Base-by-base conservation (phyloP, 2,329 filamentous ascomycete genomes). In the Ilyonectria sp. region DNA sequence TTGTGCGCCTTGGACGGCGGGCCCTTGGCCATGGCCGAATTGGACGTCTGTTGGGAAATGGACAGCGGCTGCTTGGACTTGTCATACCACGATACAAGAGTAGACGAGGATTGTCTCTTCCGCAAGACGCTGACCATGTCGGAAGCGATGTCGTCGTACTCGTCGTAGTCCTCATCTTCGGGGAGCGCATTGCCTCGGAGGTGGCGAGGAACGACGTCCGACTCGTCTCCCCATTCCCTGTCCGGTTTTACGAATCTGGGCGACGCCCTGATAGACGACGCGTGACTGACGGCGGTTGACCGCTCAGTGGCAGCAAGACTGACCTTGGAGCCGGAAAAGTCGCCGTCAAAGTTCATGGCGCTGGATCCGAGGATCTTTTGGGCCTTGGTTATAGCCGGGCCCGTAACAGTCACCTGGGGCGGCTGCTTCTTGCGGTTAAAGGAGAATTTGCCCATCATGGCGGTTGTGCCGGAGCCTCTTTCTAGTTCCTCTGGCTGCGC, bases 11-110 rank as follows among this genome's bases (percentile, higher is more conserved):
- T 88, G 50, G 80, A 74, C 0, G 87, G 86, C 6, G 85, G 75
- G 4, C 86, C 87, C 71, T 87, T 89, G 23, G 87, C 86, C 84
- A 90, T 89, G 66, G 87, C 85, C 1, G 87, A 88, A 49, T 82
- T 85, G 0, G 87, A 89, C 0, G 88, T 89, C 74, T 90, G 87
- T 72, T 89, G 87, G 1, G 87, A 88, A 67, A 89, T 85, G n/a
- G 86, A 82, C 6, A 89, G 81, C 11, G 87, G 86, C 54, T 87
- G 82, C 72, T 87, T 88, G 6, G 85, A 76, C 73, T 86, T 86
- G 77, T 90, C 87, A 76, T 90, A 90, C 77, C 85, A 87, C 1
- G 87, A 87, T 35, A 81, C 81, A 65, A 89, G 84, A n/a, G 87
- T 89, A 5, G 87, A 88, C 43, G 81, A 84, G 2, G 88, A 90